Conservation (phyloP, 768 basidiomycete species). For the Crucibulum laeve region DNA sequence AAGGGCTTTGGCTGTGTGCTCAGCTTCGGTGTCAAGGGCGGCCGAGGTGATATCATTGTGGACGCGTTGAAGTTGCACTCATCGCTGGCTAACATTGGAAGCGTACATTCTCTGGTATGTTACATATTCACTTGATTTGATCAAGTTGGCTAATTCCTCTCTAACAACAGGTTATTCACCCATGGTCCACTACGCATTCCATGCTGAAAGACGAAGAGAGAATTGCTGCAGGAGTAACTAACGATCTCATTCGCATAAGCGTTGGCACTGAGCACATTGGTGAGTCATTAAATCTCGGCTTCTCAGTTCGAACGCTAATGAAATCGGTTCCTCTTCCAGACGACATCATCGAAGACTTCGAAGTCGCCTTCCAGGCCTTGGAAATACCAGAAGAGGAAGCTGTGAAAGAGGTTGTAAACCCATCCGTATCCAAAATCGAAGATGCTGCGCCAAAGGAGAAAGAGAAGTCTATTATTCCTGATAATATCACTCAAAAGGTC, state of each 20-base stretch:
- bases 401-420: no score
- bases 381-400: no score
- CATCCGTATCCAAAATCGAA: no score
- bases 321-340: no score
- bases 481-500: no score
- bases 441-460: no score
- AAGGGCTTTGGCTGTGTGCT: conserved; percentile 62
- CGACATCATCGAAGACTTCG: no score
- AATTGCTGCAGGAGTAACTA: conserved; percentile 60
- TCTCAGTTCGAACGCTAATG: no score
- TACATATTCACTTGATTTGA: neutral
- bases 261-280: no score
- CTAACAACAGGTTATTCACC: conserved; percentile 53
- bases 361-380: no score
- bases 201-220: conserved; percentile 63
- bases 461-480: no score
- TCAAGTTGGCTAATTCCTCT: neutral
- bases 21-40: conserved; percentile 75
- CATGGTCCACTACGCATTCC: conserved; percentile 71
- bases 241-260: conserved; percentile 63
- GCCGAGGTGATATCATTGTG: conserved; percentile 48
- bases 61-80: conserved; percentile 68
- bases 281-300: no score
- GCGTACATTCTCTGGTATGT: conserved; percentile 16
- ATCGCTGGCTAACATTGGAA: conserved; percentile 68